Conservation (phyloP, 2,329 filamentous ascomycete species). For the Daldinia sp. region DNA sequence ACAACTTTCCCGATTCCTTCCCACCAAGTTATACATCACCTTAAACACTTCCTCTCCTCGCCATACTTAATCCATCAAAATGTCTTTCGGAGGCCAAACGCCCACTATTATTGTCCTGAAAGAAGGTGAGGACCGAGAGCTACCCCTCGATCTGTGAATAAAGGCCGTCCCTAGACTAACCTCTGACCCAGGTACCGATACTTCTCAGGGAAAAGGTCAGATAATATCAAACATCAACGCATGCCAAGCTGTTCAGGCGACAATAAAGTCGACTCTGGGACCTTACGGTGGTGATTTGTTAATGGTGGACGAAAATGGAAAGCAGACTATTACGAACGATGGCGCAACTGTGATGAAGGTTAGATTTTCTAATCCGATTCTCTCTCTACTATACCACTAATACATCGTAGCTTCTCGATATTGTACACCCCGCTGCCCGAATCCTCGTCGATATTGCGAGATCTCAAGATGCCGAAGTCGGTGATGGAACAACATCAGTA, state of each 20-base stretch:
- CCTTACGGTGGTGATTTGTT: conserved; percentile 97
- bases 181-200: conserved; percentile 81
- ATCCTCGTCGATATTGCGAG: conserved; percentile 98
- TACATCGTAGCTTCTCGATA: conserved; percentile 83
- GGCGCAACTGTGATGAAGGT: conserved; percentile 99
- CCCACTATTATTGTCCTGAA: conserved; percentile 98
- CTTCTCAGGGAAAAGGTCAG: conserved; percentile 96
- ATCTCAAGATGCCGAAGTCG: conserved; percentile 98
- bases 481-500: conserved; percentile 96
- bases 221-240: conserved; percentile 99
- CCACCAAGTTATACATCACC: neutral
- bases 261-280: conserved; percentile 94
- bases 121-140: conserved; percentile 75
- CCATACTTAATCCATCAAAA: conserved; percentile 56
- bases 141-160: conserved; percentile 46
- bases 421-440: conserved; percentile 95
- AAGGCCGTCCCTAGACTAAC: conserved; percentile 20
- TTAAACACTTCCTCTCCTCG: neutral
- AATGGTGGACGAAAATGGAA: conserved; percentile 95
- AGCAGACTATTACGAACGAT: conserved; percentile 98
- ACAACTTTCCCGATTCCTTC: conserved; percentile 7
- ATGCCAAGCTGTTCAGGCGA: conserved; percentile 93
- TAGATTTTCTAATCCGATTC: conserved; percentile 40
- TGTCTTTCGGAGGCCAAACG: conserved; percentile 98
- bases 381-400: neutral